Conservation (phyloP, 345 rosid species). For the Firmiana major region DNA sequence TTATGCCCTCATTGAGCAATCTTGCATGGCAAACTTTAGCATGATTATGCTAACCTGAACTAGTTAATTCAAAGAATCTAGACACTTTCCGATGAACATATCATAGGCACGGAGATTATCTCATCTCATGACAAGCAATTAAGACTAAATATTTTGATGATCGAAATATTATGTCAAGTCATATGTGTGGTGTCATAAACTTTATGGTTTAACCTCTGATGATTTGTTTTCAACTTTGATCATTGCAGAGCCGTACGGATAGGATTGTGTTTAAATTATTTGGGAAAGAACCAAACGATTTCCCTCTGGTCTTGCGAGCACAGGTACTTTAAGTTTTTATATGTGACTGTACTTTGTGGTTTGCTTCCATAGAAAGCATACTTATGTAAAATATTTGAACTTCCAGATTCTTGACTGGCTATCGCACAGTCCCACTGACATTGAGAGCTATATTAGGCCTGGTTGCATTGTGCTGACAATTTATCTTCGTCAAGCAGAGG, state of each 20-base stretch:
- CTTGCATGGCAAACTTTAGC: not conserved
- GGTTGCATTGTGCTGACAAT: conserved; percentile 86
- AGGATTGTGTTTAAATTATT: conserved; percentile 89
- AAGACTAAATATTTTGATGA: not conserved
- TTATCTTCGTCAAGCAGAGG: conserved; percentile 82
- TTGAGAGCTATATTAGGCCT: conserved; percentile 98
- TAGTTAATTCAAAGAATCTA: not conserved
- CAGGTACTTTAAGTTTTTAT: conserved; percentile 49
- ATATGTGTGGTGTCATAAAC: not conserved
- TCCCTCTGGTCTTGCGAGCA: conserved; percentile 75
- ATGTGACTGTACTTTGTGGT: not conserved
- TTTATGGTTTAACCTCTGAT: not conserved
- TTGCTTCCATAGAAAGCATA: conserved; percentile 19
- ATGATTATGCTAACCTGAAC: not conserved
- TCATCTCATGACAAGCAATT: not conserved
- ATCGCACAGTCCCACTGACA: conserved; percentile 93
- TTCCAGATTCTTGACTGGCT: conserved; percentile 93
- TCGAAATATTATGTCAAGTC: not conserved
- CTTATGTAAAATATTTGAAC: conserved; percentile 20
- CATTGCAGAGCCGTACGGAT: conserved; percentile 85
- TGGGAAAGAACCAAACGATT: conserved; percentile 94
- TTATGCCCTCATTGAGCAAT: not conserved
- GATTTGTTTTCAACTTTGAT: conserved; percentile 14
- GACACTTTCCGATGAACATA: not conserved
- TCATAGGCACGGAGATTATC: not conserved